Base-by-base conservation (phyloP, 352 stramenopile genomes). In the Poterioochromonas sp. region DNA sequence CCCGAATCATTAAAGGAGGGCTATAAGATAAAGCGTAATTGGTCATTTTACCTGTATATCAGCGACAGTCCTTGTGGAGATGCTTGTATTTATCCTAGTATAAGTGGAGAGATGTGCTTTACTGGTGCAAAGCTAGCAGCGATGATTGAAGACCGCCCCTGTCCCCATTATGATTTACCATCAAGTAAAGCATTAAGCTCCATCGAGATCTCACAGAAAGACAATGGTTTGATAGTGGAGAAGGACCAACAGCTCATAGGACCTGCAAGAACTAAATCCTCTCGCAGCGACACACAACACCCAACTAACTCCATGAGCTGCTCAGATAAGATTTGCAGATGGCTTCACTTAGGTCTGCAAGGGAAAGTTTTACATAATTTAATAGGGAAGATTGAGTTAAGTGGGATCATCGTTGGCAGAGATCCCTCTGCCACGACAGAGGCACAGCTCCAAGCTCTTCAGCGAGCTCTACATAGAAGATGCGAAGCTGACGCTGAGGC, bases 341-440 rank as follows among this genome's bases (percentile, higher is more conserved):
- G 62, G 62, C 11, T 22, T 47, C 11, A 32, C 11, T n/a, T 71
- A 22, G 62, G 62, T n/a, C 8, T 79, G 35, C 8, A 65, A 35
- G 77, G 62, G 76, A 80, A 82, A 51, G 47, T 54, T 79, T 80
- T 64, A 11, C 26, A 12, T 37, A 15, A 5, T 39, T 68, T 8
- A 20, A 20, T 53, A 20, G 44, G 44, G 8, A 8, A 20, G 8
- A 20, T 53, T 8, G 8, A 8, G 44, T 53, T 53, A 20, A 20
- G 8, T 20, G 8, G 8, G 20, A 20, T 53, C 8, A 53, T 53
- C 20, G 44, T 53, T 8, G 20, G 8, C 8, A 20, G 8, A 20
- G 44, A 53, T 53, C 44, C 44, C n/a, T n/a, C n/a, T n/a, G n/a
- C n/a, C n/a, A n/a, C n/a, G n/a, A n/a, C n/a, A n/a, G n/a, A n/a